Evolutionary conservation across 441 rosid genomes (phyloP).

Genomic region (Brassica hybrid): DNA sequence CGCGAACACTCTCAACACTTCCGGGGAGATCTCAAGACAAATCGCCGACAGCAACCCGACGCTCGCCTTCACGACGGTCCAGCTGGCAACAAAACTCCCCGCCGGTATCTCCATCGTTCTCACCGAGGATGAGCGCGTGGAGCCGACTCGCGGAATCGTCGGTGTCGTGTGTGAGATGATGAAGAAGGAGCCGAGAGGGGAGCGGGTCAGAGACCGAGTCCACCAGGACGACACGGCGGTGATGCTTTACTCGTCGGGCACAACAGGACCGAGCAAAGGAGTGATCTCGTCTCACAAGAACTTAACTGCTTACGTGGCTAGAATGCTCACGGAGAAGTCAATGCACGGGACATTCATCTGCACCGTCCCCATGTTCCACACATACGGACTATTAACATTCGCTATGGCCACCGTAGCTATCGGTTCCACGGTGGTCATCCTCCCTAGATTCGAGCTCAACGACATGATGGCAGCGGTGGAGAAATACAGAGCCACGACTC

Average conservation of each 20-base stretch:
- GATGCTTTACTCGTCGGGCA: conserved; percentile 91
- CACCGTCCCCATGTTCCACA: conserved; percentile 93
- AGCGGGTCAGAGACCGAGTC: conserved; percentile 62
- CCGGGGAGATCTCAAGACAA: conserved; percentile 64
- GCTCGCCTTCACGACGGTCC: conserved; percentile 63
- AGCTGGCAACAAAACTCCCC: conserved; percentile 62
- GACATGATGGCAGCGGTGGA: conserved; percentile 62
- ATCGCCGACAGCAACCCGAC: conserved; percentile 61
- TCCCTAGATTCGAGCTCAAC: conserved; percentile 69
- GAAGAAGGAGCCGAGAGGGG: conserved; percentile 46
- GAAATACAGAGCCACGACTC: conserved; percentile 54
- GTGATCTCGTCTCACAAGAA: conserved; percentile 78
- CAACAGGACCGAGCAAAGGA: conserved; percentile 88
- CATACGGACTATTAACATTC: conserved; percentile 74
- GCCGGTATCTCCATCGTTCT: conserved; percentile 55
- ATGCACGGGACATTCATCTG: conserved; percentile 55
- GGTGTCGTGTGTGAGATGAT: conserved; percentile 55
- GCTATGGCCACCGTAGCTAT: conserved; percentile 64
- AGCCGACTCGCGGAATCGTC: conserved; percentile 19
- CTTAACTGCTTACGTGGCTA: conserved; percentile 63
- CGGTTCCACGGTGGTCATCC: conserved; percentile 67
- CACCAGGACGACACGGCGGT: conserved; percentile 71
- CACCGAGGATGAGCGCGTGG: background rate
- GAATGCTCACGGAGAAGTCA: conserved; percentile 41
- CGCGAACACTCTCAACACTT: conserved; percentile 82